phyloP scores from a whole-genome alignment of 2,329 filamentous ascomycete genomes.

The Pezicula carpinea region DNA sequence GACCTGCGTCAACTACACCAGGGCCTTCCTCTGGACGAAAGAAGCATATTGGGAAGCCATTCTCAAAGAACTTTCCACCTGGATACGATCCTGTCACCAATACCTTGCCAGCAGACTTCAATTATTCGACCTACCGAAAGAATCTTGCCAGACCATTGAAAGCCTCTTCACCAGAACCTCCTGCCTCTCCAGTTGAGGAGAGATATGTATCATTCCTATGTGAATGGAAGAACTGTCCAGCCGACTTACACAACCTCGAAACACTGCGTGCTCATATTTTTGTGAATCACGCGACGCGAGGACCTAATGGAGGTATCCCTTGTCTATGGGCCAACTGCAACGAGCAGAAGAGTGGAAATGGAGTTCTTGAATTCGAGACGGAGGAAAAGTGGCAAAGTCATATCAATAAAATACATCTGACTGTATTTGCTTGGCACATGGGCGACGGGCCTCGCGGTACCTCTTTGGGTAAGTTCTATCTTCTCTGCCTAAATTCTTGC shows the following conservation, averaged over 20 bases:
- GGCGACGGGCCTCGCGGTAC: constrained; percentile 53
- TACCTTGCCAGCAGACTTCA: background rate
- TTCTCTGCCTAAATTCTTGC: background rate
- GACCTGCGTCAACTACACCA: background rate
- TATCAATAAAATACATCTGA: constrained; percentile 48
- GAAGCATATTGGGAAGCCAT: background rate
- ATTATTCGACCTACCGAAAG: constrained; percentile 4
- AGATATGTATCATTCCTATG: constrained; percentile 50
- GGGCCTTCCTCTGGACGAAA: background rate
- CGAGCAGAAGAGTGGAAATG: background rate
- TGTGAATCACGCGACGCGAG: constrained; percentile 37
- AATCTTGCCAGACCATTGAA: constrained; percentile 18
- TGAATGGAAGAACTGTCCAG: constrained; percentile 55
- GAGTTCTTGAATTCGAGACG: constrained; percentile 18
- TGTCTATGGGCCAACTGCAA: constrained; percentile 39
- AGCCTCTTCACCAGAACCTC: background rate
- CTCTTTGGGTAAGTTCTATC: constrained; percentile 14
- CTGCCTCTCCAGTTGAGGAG: constrained; percentile 10
- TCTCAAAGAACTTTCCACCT: background rate
- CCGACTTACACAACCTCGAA: constrained; percentile 58
- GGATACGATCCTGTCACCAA: background rate
- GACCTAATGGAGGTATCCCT: constrained; percentile 23
- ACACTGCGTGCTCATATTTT: constrained; percentile 51
- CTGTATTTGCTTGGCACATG: constrained; percentile 50
- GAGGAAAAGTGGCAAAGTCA: constrained; percentile 41